Base-by-base conservation (phyloP, 306 rosid genomes). In the Adenanthera pavonina region DNA sequence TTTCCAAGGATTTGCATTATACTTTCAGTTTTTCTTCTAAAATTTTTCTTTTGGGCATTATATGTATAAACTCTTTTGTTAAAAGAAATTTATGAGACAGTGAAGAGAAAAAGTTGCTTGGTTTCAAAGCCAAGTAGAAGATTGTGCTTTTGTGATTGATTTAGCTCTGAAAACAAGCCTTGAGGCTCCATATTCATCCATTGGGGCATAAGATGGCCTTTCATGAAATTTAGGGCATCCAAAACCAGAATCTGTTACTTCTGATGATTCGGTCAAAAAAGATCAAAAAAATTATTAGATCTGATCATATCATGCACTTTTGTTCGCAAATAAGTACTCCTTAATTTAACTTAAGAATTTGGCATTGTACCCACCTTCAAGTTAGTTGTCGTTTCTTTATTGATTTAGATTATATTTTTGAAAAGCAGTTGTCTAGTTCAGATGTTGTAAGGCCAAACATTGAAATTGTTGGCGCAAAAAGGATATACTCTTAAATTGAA, bases 261-360 rank as follows among this genome's bases (percentile, higher is more conserved):
- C 83, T 78, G 36, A 78, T 78, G 82, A 84, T 87, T 84, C 88
- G 86, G 84, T 87, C 86, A 85, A 87, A 35, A 80, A 47, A 87
- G 83, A 34, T 35, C 57, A 62, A 61, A 76, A 56, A 68, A 76
- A 46, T 48, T 71, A 67, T 48, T 43, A 35, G 69, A 64, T 15
- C 69, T 35, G 3, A 56, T 46, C 65, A 7, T 76, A 25, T 33
- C 34, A 74, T n/a, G 38, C 84, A 81, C 85, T 78, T 87, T 81
- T 74, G 82, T 69, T 36, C 44, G 20, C 46, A 36, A 13, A 38
- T 25, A 64, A 36, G 2, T 65, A 54, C 82, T 81, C 76, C 82
- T 61, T 8, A 56, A 57, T 71, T 82, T 71, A 61, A 67, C 84
- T 53, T 72, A 73, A 83, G 44, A 62, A 64, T 62, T 60, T 81